These are phyloP conservation scores for Populus hybrid DNA, from an alignment of 441 rosid species.

Conservation along the genomic window DNA sequence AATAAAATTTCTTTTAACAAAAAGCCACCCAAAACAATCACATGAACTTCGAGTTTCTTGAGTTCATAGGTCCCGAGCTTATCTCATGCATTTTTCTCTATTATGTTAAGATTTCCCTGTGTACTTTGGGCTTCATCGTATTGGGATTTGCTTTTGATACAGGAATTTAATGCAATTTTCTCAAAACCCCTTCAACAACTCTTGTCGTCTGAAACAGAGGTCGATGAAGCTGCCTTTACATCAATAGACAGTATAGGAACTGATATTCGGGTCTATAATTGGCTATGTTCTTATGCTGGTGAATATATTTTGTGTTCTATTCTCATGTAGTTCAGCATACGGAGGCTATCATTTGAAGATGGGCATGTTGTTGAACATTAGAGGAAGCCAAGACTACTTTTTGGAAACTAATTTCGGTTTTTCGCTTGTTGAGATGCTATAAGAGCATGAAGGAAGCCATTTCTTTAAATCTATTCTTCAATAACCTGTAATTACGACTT, in stretches of 20 bases:
- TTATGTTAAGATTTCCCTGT: not conserved
- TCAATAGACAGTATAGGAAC: conserved; percentile 94
- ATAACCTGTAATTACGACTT: too few species aligned
- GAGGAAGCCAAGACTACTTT: conserved; percentile 86
- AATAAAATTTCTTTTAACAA: not conserved
- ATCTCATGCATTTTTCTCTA: not conserved
- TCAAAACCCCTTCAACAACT: conserved; percentile 76
- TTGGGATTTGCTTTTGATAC: conserved; percentile 15
- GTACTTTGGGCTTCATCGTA: conserved; percentile 2
- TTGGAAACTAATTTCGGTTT: conserved; percentile 32
- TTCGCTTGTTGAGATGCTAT: too few species aligned
- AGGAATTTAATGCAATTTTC: conserved; percentile 79
- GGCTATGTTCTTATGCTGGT: not conserved
- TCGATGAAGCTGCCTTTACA: conserved; percentile 89
- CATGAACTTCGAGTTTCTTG: not conserved
- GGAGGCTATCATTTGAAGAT: conserved; percentile 21
- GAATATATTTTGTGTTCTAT: not conserved
- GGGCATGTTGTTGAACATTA: conserved; percentile 65
- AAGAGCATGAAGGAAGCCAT: too few species aligned
- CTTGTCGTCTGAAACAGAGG: conserved; percentile 53
- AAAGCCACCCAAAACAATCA: not conserved
- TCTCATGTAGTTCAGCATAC: conserved; percentile 62
- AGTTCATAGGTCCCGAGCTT: not conserved
- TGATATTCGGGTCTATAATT: conserved; percentile 59
- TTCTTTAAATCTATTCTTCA: too few species aligned